Evolutionary conservation across 305 asterid genomes (phyloP), one percentile per base, ranked within the genome.

Genomic region (Euphrasia arctica): DNA sequence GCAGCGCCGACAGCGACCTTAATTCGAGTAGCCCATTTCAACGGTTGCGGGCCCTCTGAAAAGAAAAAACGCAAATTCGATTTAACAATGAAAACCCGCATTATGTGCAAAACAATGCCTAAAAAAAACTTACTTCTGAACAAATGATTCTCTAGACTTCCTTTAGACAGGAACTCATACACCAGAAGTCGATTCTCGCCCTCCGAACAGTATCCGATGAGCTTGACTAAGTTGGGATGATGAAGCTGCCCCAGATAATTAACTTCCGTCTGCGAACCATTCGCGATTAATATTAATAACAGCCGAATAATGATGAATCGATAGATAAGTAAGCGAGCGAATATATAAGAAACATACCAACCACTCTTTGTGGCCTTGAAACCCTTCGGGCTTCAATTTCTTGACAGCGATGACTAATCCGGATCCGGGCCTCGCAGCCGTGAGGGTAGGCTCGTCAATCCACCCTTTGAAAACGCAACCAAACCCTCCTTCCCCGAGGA

Each of bases 181-280:
- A 80, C 83, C 54, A 85, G 73, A 31, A 85, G 75, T 60, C 68
- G 70, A 57, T 77, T 72, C 65, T 76, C 80, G 28, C 79, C 82
- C 51, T 82, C 81, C 0, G 52, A 54, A 81, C 85, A 83, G 63
- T 79, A 85, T 9, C 93, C 93, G 15, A 83, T 73, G 54, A 83
- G 86, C 72, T 79, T 83, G 22, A 88, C 84, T 70, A 88, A 66
- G 67, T 85, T 85, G 0, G 82, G 87, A 73, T 88, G 95, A 45
- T 29, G 83, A 59, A 88, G 79, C 65, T 78, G 80, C 36, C 79
- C 76, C 8, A 84, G 70, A 64, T 79, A 77, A 60, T 62, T 78
- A 12, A 79, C 71, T 77, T 77, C 81, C 1, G 69, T 75, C 95
- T 83, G 84, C 70, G 71, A 72, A 68, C 5, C 29, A 12, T 8